Evolutionary conservation across 192 early-diverging fungal species (phyloP).

Genomic region (Radiomyces spectabilis): DNA sequence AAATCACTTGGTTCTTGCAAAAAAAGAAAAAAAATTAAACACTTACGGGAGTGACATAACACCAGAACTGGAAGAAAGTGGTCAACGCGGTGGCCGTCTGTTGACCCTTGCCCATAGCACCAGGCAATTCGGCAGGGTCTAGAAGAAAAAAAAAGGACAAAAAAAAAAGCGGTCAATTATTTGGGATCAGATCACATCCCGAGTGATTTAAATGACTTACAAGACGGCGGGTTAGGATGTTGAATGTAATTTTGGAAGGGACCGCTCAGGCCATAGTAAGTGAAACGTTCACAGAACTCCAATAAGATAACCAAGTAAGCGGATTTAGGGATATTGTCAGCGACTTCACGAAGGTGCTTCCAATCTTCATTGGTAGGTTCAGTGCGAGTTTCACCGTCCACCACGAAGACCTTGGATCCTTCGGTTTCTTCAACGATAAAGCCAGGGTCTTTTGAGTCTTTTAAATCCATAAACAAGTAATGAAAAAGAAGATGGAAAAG

Average conservation of each 20-base stretch:
- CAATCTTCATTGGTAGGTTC: constrained; percentile 53
- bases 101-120: constrained; percentile 42
- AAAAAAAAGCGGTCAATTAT: neutral
- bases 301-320: constrained; percentile 46
- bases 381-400: constrained; percentile 36
- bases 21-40: constrained; percentile 51
- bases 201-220: constrained; percentile 16
- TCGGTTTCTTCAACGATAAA: too few species aligned
- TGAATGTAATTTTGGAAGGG: constrained; percentile 54
- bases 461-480: too few species aligned
- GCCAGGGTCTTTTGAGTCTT: too few species aligned
- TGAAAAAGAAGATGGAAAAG: too few species aligned
- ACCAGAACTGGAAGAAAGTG: constrained; percentile 55
- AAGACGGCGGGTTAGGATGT: constrained; percentile 24
- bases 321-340: constrained; percentile 47
- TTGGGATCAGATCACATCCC: neutral
- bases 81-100: constrained; percentile 46
- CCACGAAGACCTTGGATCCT: too few species aligned
- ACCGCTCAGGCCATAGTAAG: constrained; percentile 52
- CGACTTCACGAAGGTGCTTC: constrained; percentile 41
- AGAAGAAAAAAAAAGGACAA: neutral
- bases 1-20: too few species aligned
- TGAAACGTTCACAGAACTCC: constrained; percentile 59
- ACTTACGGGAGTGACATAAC: constrained; percentile 47
- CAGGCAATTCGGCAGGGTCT: constrained; percentile 26